Evolutionary conservation across 139 green algal species (phyloP).

Genomic region (Coelastrella sp.): DNA sequence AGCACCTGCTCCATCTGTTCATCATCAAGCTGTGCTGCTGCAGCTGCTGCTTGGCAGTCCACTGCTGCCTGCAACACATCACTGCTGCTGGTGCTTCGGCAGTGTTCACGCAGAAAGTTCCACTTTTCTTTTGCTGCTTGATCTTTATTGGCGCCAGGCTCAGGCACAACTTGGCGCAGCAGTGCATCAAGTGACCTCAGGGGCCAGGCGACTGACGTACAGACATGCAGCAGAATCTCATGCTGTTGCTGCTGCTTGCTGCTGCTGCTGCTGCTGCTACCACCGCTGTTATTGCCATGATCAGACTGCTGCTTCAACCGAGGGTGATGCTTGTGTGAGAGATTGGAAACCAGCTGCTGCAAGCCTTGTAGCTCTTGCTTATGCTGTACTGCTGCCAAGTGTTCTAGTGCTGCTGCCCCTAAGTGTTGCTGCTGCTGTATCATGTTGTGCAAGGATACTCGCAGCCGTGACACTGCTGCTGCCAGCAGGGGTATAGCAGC

Average conservation of each 20-base stretch:
- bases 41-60: slow-evolving; percentile 2
- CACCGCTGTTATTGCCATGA: not conserved
- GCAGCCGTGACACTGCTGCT: not conserved
- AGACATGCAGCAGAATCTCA: not conserved
- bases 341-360: not conserved
- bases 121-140: not conserved
- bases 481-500: not conserved
- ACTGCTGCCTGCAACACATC: not conserved
- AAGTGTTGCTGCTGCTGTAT: slow-evolving; percentile 12
- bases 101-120: too few relatives aligned
- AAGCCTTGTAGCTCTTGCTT: not conserved
- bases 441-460: not conserved
- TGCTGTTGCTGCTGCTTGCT: slow-evolving; percentile 8
- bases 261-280: not conserved
- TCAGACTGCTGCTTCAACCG: not conserved
- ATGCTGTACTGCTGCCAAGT: not conserved
- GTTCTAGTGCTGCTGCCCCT: not conserved
- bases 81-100: not conserved
- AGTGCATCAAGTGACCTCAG: not conserved
- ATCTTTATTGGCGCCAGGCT: not conserved
- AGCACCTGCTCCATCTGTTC: not conserved
- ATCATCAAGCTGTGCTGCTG: not conserved
- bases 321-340: not conserved
- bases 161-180: not conserved
- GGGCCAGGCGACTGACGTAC: not conserved